A percentile compares a stretch with the other conserved stretches of the same genome.
Conservation (phyloP, 2,329 filamentous ascomycete species). For the Colletotrichum filicis region DNA sequence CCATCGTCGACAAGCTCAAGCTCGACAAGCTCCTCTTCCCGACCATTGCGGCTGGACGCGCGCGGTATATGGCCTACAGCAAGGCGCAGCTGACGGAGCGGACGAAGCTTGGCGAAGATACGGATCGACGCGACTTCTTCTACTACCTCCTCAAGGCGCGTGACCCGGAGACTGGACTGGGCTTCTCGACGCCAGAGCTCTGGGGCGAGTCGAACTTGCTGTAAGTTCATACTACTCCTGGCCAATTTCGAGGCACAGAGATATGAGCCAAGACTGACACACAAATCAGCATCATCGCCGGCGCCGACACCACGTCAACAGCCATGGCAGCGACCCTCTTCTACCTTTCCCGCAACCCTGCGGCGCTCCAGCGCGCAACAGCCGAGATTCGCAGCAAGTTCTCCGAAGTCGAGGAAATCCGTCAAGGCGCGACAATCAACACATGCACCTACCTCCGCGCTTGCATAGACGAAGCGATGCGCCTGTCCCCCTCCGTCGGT, state of each 20-base stretch:
- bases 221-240: constrained; percentile 45
- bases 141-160: constrained; percentile 78
- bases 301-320: constrained; percentile 78
- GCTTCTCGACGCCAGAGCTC: constrained; percentile 73
- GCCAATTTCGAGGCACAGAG: background rate
- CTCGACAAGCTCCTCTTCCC: constrained; percentile 77
- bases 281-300: constrained; percentile 69
- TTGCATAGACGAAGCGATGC: constrained; percentile 74
- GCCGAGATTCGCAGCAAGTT: constrained; percentile 66
- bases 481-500: constrained; percentile 69
- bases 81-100: constrained; percentile 74
- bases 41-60: constrained; percentile 73
- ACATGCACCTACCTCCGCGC: constrained; percentile 69
- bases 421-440: constrained; percentile 59
- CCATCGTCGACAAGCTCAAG: constrained; percentile 72
- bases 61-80: constrained; percentile 78
- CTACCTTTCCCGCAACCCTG: constrained; percentile 67
- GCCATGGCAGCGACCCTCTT: constrained; percentile 72
- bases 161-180: constrained; percentile 76
- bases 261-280: background rate
- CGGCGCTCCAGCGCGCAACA: constrained; percentile 57
- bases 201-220: constrained; percentile 78
- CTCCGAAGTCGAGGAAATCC: constrained; percentile 63
- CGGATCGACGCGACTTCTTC: constrained; percentile 79
- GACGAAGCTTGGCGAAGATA: constrained; percentile 73